These are phyloP conservation scores for Besnoitia besnoiti DNA, from an alignment of 169 alveolate genomes.

Conservation along the genomic window DNA sequence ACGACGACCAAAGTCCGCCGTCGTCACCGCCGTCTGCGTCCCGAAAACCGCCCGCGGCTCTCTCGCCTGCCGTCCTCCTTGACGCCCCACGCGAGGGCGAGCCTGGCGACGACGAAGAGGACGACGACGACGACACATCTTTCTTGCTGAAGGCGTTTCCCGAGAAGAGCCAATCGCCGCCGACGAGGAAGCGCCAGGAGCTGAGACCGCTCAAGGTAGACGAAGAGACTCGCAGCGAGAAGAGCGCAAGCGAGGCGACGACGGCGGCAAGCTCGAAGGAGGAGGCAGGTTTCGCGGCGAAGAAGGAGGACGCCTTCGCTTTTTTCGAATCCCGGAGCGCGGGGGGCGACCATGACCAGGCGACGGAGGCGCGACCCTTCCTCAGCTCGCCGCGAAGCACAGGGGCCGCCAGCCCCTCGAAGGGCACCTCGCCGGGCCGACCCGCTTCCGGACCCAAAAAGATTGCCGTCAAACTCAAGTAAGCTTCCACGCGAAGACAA, in stretches of 20 bases:
- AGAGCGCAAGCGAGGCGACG: neutral
- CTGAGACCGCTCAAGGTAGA: neutral
- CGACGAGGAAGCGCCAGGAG: too few species aligned
- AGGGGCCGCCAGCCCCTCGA: neutral
- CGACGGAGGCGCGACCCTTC: neutral
- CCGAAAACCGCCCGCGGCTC: neutral
- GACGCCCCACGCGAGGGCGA: neutral
- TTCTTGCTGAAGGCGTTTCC: neutral
- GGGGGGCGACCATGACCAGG: neutral
- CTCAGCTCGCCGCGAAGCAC: neutral
- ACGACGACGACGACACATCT: neutral
- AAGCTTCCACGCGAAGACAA: neutral
- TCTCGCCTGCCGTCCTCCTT: neutral
- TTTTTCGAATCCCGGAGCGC: neutral
- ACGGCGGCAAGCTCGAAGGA: neutral
- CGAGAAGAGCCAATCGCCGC: neutral
- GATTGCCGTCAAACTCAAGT: constrained; percentile 20
- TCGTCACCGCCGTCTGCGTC: neutral
- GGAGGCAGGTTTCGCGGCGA: too few species aligned
- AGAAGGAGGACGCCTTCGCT: too few species aligned
- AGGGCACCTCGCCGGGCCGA: neutral
- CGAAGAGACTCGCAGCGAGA: neutral
- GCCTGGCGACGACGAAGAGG: neutral
- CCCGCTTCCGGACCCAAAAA: neutral
- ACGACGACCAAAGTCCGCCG: neutral